These are phyloP conservation scores for Syzygium syzygioides DNA, from an alignment of 441 rosid genomes.

Conservation along the genomic window DNA sequence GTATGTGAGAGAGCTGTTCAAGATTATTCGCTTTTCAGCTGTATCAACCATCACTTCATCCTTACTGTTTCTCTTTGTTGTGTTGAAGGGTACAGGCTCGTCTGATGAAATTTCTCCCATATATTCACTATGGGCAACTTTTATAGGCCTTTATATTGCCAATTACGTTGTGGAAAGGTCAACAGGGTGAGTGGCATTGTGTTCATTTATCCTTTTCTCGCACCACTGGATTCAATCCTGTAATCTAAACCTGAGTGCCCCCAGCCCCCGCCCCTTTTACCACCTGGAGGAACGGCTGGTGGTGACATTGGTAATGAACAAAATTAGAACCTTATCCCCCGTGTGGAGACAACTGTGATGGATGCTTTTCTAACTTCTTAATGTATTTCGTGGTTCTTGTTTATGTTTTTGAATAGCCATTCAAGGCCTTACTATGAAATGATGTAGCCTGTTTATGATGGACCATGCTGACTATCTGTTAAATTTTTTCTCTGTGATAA, in stretches of 20 bases:
- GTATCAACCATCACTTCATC: background rate
- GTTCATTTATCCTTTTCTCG: background rate
- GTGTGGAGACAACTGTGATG: background rate
- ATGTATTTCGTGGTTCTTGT: background rate
- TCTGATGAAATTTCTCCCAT: conserved; percentile 96
- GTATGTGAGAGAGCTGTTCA: conserved; percentile 28
- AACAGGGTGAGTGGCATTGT: conserved; percentile 73
- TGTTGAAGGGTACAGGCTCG: conserved; percentile 47
- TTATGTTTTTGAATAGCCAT: background rate
- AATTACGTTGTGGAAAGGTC: conserved; percentile 97
- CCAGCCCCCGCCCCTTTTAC: background rate
- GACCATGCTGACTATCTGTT: background rate
- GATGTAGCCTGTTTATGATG: background rate
- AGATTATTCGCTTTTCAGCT: background rate
- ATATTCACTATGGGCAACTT: conserved; percentile 97
- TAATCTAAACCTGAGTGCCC: background rate
- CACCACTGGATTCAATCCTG: background rate
- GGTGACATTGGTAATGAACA: background rate
- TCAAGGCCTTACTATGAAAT: background rate
- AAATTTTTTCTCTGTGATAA: background rate
- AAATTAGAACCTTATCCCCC: background rate
- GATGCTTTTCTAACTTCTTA: background rate
- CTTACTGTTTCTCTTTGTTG: background rate
- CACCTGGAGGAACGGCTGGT: background rate
- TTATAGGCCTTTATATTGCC: conserved; percentile 98